phyloP scores from a whole-genome alignment of 1,284 basidiomycete genomes.

The Filobasidium uniguttulatum region DNA sequence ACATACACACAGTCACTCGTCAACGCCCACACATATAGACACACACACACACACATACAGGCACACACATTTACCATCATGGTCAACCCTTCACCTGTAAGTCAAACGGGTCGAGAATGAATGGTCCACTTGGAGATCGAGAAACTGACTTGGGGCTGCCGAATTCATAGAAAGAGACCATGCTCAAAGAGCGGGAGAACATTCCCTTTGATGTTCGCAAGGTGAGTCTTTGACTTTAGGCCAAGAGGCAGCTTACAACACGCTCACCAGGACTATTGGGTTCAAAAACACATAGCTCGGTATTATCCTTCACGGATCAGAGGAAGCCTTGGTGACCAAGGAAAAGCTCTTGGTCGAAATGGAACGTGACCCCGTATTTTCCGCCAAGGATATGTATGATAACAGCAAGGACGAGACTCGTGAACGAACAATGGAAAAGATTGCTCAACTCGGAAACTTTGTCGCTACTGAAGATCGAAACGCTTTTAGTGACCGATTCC shows the following conservation, averaged over 20 bases:
- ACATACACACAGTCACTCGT: too few species aligned
- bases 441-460: background rate
- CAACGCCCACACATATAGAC: too few species aligned
- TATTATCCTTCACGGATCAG: constrained; percentile 32
- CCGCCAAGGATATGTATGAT: constrained; percentile 44
- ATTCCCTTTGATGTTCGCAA: constrained; percentile 6
- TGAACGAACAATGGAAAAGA: constrained; percentile 39
- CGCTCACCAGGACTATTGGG: background rate
- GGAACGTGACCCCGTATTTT: constrained; percentile 41
- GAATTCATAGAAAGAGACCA: too few species aligned
- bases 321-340: constrained; percentile 31
- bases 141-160: too few species aligned
- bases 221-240: background rate
- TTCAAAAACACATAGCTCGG: constrained; percentile 22
- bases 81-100: too few species aligned
- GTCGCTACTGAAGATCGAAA: background rate
- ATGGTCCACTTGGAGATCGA: too few species aligned
- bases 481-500: background rate
- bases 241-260: background rate
- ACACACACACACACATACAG: too few species aligned
- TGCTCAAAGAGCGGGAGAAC: constrained; percentile 1
- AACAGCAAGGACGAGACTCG: constrained; percentile 43
- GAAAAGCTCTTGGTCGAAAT: constrained; percentile 42
- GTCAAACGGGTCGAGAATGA: too few species aligned
- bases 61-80: too few species aligned